Base-by-base conservation (phyloP, 345 rosid genomes). In the Moringa oleifera region DNA sequence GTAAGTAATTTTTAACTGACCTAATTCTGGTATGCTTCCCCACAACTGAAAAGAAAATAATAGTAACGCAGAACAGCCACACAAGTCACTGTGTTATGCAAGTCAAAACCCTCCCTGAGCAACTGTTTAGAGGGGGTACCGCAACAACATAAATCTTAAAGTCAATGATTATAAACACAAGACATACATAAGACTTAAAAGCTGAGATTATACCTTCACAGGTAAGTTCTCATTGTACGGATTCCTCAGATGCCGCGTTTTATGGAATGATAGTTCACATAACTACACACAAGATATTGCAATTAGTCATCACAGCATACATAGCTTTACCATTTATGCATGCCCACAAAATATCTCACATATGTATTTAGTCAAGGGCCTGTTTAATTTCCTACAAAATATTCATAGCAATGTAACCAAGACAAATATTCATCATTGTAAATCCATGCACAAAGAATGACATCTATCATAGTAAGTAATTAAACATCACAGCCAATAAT, bases 221-320 rank as follows among this genome's bases (percentile, higher is more conserved):
- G 96, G 99, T 59, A 94, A 79, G 79, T 94, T 91, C 73, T 94
- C 99, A 68, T 94, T 91, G 86, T 77, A 94, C 20, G 97, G 99
- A 70, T 94, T 94, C 79, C 95, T 83, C 80, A 88, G 71, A 76
- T 91, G 88, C 65, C 95, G 91, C 64, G 97, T 87, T 73, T 89
- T 94, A 76, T 90, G 93, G 81, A 94, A 94, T 75, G 96, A 90
- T 20, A 94, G 77, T 66, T 91, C 96, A 63, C 97, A 95, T 66
- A 95, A 73, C 99, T 95, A 81, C 86, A 84, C 23, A 58, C 0
- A 49, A 58, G 60, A 70, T 58, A 63, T 51, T 56, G 67, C 49
- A 62, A 68, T 71, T 62, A 70, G 71, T 57, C 58, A 74, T 31
- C 56, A 45, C 20, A 56, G 54, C 13, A 55, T 33, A 58, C 28